A percentile compares a stretch with the other conserved stretches of the same genome.
phyloP scores from a whole-genome alignment of 805 yeast genomes.

The Candida tibetensis region DNA sequence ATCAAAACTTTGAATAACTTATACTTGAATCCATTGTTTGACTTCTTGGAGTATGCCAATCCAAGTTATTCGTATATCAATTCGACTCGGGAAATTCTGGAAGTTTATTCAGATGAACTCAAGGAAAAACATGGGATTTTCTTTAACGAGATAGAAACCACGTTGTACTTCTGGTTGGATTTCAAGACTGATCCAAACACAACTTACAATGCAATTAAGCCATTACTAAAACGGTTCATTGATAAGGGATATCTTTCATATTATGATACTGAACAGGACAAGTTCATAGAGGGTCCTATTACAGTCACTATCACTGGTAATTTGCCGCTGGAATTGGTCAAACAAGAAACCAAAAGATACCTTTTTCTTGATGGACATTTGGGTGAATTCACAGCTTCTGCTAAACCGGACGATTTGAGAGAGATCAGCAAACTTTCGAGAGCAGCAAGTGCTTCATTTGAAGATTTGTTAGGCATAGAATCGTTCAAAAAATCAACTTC shows the following conservation, averaged over 20 bases:
- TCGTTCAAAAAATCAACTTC: slow-evolving; percentile 10
- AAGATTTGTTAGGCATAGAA: slow-evolving; percentile 25
- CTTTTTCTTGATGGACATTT: slow-evolving; percentile 57
- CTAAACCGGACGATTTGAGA: slow-evolving; percentile 21
- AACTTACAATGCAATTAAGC: slow-evolving; percentile 46
- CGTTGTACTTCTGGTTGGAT: slow-evolving; percentile 63
- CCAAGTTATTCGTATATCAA: slow-evolving; percentile 13
- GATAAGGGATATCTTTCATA: slow-evolving; percentile 51
- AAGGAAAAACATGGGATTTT: slow-evolving; percentile 27
- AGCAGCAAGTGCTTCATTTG: slow-evolving; percentile 45
- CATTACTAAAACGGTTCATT: slow-evolving; percentile 47
- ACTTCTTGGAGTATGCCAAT: slow-evolving; percentile 50
- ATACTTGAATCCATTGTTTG: slow-evolving; percentile 52
- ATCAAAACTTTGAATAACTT: slow-evolving; percentile 46
- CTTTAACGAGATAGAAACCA: slow-evolving; percentile 46
- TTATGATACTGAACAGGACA: slow-evolving; percentile 35
- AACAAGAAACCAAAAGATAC: slow-evolving; percentile 25
- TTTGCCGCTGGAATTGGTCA: slow-evolving; percentile 45
- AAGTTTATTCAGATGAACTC: background rate
- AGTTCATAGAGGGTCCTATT: slow-evolving; percentile 50
- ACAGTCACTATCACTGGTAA: slow-evolving; percentile 67
- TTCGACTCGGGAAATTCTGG: background rate
- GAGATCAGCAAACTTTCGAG: slow-evolving; percentile 28
- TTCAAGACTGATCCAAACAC: slow-evolving; percentile 51
- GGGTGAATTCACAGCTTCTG: slow-evolving; percentile 19